Percentiles rank a stretch among this genome's conserved stretches.
phyloP scores from a whole-genome alignment of 805 yeast genomes.

The Pichia californica region DNA sequence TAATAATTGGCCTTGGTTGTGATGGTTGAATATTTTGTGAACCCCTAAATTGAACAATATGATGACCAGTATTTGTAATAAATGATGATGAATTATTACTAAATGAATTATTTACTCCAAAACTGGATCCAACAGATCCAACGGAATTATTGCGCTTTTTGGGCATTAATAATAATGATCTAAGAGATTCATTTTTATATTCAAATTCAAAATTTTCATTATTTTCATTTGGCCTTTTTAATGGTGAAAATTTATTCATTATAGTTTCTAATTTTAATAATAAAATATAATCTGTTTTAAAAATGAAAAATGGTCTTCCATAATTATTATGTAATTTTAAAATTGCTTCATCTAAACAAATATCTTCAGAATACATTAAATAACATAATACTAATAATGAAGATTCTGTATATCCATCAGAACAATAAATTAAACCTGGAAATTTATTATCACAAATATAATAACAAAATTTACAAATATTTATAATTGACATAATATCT shows the following conservation, averaged over 20 bases:
- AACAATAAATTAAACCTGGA: slow-evolving; percentile 61
- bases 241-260: slow-evolving; percentile 56
- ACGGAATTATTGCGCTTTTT: slow-evolving; percentile 4
- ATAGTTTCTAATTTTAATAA: slow-evolving; percentile 59
- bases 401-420: slow-evolving; percentile 91
- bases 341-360: slow-evolving; percentile 58
- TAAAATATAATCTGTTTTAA: slow-evolving; percentile 66
- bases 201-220: slow-evolving; percentile 14
- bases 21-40: not conserved
- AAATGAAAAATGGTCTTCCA: slow-evolving; percentile 79
- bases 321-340: slow-evolving; percentile 53
- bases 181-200: slow-evolving; percentile 16
- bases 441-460: slow-evolving; percentile 30
- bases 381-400: slow-evolving; percentile 69
- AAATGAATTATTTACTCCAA: not conserved
- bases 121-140: slow-evolving; percentile 6
- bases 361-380: slow-evolving; percentile 60
- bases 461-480: slow-evolving; percentile 62
- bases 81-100: slow-evolving; percentile 15
- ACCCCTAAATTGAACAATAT: slow-evolving; percentile 25
- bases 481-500: slow-evolving; percentile 57
- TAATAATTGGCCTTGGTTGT: not conserved
- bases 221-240: slow-evolving; percentile 1
- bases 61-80: slow-evolving; percentile 25
- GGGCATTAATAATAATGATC: slow-evolving; percentile 19